A percentile compares a stretch with the other conserved stretches of the same genome.
Conservation (phyloP, 176 grass and related monocot genomes). For the Musa itinerans region DNA sequence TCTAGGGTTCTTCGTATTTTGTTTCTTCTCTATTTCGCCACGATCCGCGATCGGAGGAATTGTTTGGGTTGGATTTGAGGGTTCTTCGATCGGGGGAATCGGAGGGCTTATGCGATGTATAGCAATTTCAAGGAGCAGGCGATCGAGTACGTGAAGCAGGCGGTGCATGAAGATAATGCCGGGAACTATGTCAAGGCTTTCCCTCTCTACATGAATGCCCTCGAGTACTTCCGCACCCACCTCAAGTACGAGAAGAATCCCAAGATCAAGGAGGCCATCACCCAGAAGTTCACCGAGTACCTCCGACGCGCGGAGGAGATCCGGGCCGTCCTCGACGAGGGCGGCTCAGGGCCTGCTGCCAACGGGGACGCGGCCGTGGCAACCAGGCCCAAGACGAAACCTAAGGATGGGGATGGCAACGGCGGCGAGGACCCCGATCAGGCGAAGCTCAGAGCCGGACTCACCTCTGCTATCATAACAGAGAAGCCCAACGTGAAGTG, state of each 20-base stretch:
- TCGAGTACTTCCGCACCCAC: slow-evolving; percentile 95
- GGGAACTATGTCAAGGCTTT: slow-evolving; percentile 96
- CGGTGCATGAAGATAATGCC: slow-evolving; percentile 94
- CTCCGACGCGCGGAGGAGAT: slow-evolving; percentile 97
- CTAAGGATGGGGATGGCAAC: slow-evolving; percentile 61
- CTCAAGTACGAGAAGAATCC: slow-evolving; percentile 99
- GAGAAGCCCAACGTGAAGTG: slow-evolving; percentile 96
- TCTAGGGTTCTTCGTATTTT: no score
- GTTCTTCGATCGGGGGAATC: neutral
- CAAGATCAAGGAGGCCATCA: slow-evolving; percentile 94
- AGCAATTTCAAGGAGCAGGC: slow-evolving; percentile 99
- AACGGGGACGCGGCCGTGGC: slow-evolving; percentile 69
- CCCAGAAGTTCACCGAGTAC: slow-evolving; percentile 92
- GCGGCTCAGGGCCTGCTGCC: slow-evolving; percentile 32
- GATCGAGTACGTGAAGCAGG: slow-evolving; percentile 95
- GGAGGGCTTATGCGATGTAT: slow-evolving; percentile 43
- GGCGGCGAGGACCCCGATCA: slow-evolving; percentile 77
- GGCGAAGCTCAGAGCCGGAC: slow-evolving; percentile 70
- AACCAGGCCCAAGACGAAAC: slow-evolving; percentile 77
- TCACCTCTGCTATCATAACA: slow-evolving; percentile 83
- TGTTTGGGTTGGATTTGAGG: no score
- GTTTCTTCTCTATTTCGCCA: no score
- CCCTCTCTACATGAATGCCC: slow-evolving; percentile 90
- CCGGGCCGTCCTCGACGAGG: slow-evolving; percentile 77
- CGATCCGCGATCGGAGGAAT: no score